Evolutionary conservation across 305 asterid genomes (phyloP), one percentile per base, ranked within the genome.

Genomic region (Striga hermonthica): DNA sequence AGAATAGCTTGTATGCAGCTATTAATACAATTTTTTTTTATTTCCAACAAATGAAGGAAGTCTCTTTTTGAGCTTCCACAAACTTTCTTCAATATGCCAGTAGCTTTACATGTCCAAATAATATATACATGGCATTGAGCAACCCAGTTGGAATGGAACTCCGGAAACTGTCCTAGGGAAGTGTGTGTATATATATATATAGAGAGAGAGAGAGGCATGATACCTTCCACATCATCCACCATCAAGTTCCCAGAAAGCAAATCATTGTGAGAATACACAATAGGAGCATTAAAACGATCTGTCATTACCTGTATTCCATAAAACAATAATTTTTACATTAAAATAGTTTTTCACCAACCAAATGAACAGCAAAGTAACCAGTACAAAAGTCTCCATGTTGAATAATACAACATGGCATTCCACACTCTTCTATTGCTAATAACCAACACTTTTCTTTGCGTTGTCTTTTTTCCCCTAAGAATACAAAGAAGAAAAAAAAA

Each of bases 231-330:
- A 38, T 90, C 96, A 83, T 88, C 84, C 16, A 82, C 83, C 98
- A 93, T 93, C 80, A 90, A 75, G 73, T 93, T 93, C 73, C 98
- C 98, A 63, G 94, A 90, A 66, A 90, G 96, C 60, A 93, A 79
- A 79, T 90, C 98, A 70, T 90, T 90, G 78, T 90, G 98, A 48
- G 88, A 80, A 80, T 37, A 93, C 55, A 88, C 89, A 54, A 90
- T 86, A 3, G 95, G 96, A 59, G 96, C 81, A 62, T 80, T 68
- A 53, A 92, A 79, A 12, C 57, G 83, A 69, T 80, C 89, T 64
- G 96, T 85, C 84, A 87, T 74, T 73, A 75, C 97, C 98, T 92
- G 95, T n/a, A n/a, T 75, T 72, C 73, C 75, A 68, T 3, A 72
- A 59, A 40, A 56, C 63, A 66, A 75, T 60, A 38, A 7, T 58